These are phyloP conservation scores for Melaleuca quinquenervia DNA, from an alignment of 345 rosid species.

Conservation along the genomic window DNA sequence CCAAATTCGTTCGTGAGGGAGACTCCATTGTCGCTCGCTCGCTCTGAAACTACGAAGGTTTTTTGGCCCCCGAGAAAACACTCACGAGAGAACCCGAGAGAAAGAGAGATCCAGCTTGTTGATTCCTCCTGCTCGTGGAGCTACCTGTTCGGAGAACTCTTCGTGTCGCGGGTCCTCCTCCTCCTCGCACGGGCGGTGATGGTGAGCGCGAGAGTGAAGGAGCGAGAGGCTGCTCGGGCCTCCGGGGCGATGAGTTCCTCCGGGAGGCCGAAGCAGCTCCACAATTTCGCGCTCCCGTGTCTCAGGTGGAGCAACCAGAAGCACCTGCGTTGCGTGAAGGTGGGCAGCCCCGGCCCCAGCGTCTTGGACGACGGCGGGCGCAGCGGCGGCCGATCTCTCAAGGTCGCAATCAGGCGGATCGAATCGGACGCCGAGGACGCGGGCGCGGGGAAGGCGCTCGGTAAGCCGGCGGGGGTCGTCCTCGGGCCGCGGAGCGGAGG, in stretches of 20 bases:
- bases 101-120: no score
- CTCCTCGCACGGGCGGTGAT: background rate
- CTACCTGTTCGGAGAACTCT: background rate
- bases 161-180: background rate
- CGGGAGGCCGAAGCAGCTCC: conserved; percentile 41
- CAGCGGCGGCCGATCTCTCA: conserved; percentile 16
- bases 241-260: conserved; percentile 20
- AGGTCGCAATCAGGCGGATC: background rate
- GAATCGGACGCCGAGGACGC: background rate
- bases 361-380: conserved; percentile 4
- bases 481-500: conserved; percentile 1
- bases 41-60: background rate
- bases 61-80: background rate
- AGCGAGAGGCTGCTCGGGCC: background rate
- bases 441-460: background rate
- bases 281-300: conserved; percentile 37
- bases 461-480: background rate
- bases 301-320: conserved; percentile 48
- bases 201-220: conserved; percentile 5
- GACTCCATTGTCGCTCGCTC: background rate
- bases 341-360: background rate
- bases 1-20: background rate
- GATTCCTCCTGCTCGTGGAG: background rate
- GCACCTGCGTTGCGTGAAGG: conserved; percentile 31
- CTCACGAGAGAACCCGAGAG: background rate